Base-by-base conservation (phyloP, 345 rosid genomes). In the Citrus australasica region DNA sequence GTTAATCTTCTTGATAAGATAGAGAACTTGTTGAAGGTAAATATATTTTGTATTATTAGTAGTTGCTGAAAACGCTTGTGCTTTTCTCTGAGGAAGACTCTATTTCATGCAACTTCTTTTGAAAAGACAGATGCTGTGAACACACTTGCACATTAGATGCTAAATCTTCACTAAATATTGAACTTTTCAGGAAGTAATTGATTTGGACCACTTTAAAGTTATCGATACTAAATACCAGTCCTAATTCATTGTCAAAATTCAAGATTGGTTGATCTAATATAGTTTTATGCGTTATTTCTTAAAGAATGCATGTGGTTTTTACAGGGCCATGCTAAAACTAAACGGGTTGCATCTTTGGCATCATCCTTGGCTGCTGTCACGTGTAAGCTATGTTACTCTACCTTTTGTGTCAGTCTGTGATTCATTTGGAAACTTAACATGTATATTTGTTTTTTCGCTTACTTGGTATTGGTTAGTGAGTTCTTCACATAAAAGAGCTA, bases 1-100 rank as follows among this genome's bases (percentile, higher is more conserved):
- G 82, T 92, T 76, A 84, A 82, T 83, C 92, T 92, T 84, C 89
- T 92, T 6, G 84, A 92, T 75, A 90, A 88, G 79, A 73, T 90
- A 66, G 91, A 90, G 22, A 86, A 78, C 69, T 74, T 86, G 74
- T 73, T 88, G 85, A 87, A 67, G 89, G 95, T 90, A 86, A 85
- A 61, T 56, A 7, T 67, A 56, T 40, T 71, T 38, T 68, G 1
- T 53, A 25, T 37, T 53, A 21, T 7, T 55, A 55, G 40, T 28
- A 69, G 10, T 38, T 40, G 24, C 59, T 69, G 38, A 16, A 40
- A 3, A 69, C 28, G 48, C 24, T 10, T 5, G 11, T 25, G 32
- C 64, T 27, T 74, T 75, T 69, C 58, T 24, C 14, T 25, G 14
- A 7, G 5, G 16, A 35, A 35, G 68, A 61, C 63, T 21, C 58